Conservation (phyloP, 495 filamentous ascomycete genomes). For the Gamarada debralockiae region DNA sequence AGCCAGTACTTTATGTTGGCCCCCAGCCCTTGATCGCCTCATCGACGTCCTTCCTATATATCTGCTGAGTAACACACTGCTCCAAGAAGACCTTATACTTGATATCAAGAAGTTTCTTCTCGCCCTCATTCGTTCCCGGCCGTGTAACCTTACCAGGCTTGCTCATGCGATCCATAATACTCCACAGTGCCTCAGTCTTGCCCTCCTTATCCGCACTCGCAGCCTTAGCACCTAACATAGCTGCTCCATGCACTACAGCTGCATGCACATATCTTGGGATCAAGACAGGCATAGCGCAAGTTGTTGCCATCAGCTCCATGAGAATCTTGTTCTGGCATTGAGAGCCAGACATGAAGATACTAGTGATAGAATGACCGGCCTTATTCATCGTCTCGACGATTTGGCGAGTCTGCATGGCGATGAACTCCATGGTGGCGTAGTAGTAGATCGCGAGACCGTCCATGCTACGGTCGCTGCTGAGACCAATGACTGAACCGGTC, state of each 20-base stretch:
- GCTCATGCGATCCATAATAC: conserved; percentile 96
- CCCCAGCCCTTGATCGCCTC: conserved; percentile 53
- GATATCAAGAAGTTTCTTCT: conserved; percentile 73
- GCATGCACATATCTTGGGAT: conserved; percentile 91
- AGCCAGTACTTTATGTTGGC: too few relatives aligned
- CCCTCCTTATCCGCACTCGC: conserved; percentile 73
- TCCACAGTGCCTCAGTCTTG: conserved; percentile 82
- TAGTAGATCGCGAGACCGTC: conserved; percentile 88
- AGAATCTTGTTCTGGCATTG: conserved; percentile 95
- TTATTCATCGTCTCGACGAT: conserved; percentile 92
- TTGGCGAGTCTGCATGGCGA: conserved; percentile 91
- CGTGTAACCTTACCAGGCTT: conserved; percentile 83
- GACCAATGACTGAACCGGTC: conserved; percentile 81
- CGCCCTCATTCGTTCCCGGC: conserved; percentile 61
- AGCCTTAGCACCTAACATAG: conserved; percentile 95
- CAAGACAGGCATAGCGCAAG: conserved; percentile 84
- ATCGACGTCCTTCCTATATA: conserved; percentile 66
- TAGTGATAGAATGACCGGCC: conserved; percentile 75
- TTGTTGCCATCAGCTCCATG: conserved; percentile 85
- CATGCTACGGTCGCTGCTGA: conserved; percentile 78
- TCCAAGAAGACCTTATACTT: conserved; percentile 88
- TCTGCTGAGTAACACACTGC: conserved; percentile 70
- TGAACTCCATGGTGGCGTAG: conserved; percentile 94
- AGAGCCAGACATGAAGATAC: conserved; percentile 97
- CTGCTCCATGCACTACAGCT: conserved; percentile 93